These are phyloP conservation scores for Termitomyces sp. DNA, from an alignment of 768 basidiomycete genomes.

Conservation along the genomic window DNA sequence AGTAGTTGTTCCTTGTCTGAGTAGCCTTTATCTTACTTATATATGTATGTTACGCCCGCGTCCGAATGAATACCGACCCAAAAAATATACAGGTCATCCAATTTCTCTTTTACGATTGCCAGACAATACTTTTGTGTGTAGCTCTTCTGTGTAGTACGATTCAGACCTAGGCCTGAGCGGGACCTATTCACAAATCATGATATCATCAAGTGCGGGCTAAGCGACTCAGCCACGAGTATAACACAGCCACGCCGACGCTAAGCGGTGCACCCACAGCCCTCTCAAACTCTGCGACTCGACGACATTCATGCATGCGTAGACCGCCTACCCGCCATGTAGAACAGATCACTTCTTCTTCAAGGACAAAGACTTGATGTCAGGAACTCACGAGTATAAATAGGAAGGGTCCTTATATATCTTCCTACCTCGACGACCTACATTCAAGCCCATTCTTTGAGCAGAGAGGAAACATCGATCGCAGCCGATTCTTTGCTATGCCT, in stretches of 20 bases:
- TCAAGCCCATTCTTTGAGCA: neutral
- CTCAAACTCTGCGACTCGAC: neutral
- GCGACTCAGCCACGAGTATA: neutral
- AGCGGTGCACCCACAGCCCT: neutral
- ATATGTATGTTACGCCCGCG: constrained; percentile 13
- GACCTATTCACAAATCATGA: neutral
- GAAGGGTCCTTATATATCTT: neutral
- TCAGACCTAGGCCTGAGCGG: neutral
- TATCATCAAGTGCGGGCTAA: neutral
- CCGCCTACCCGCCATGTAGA: neutral
- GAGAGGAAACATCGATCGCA: neutral
- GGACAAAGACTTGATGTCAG: neutral
- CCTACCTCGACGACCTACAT: neutral
- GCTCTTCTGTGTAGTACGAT: too few relatives aligned
- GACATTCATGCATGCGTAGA: neutral
- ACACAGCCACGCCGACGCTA: constrained; percentile 8
- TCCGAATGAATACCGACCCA: neutral
- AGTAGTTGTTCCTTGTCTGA: neutral
- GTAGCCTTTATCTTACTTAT: constrained; percentile 15
- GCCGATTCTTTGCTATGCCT: constrained; percentile 3
- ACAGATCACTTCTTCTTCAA: neutral
- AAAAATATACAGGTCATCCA: neutral
- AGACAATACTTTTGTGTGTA: neutral
- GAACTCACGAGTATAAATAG: neutral
- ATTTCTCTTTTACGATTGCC: neutral